Base-by-base conservation (phyloP, 371 early-diverging fungal species). In the Rhizopus arrhizus region DNA sequence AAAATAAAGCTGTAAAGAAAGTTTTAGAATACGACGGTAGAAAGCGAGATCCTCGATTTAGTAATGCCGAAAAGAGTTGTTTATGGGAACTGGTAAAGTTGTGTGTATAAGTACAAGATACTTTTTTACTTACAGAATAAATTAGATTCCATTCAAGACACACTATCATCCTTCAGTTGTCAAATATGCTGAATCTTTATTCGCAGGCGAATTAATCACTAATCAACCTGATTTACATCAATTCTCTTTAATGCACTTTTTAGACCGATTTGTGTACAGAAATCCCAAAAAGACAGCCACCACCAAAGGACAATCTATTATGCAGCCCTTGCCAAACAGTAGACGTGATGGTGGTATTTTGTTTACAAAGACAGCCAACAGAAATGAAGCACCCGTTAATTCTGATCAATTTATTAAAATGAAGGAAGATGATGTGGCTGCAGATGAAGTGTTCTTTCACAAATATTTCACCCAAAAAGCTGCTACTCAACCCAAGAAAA, bases 101-200 rank as follows among this genome's bases (percentile, higher is more conserved):
- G 22, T 22, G 22, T 22, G 22, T 22, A 22, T 1, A 22, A 22
- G 22, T 22, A 22, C 22, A 22, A 22, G 22, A 22, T 22, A 22
- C 22, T 22, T 22, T 22, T 22, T 22, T 22, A 36, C 36, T 36
- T 9, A 36, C 1, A 36, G 11, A 36, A 36, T 2, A 36, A 13
- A 58, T 33, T 73, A 86, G 86, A 74, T 70, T 38, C 70, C 85
- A 43, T 90, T 96, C 63, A 65, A 77, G 33, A 69, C 76, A 29
- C 97, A 98, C 62, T 97, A 89, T 78, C 98, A 98, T 65, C 98
- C 98, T 4, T 89, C 96, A 5, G 89, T 98, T 40, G 77, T 86
- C 8, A 83, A 90, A 62, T 95, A 92, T 64, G 89, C 92, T 36
- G 75, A 78, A 22, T 83, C 85, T 43, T 75, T 97, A 46, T 76